Evolutionary conservation across 352 stramenopile species (phyloP).

Genomic region (Phytopythium ostracodes): DNA sequence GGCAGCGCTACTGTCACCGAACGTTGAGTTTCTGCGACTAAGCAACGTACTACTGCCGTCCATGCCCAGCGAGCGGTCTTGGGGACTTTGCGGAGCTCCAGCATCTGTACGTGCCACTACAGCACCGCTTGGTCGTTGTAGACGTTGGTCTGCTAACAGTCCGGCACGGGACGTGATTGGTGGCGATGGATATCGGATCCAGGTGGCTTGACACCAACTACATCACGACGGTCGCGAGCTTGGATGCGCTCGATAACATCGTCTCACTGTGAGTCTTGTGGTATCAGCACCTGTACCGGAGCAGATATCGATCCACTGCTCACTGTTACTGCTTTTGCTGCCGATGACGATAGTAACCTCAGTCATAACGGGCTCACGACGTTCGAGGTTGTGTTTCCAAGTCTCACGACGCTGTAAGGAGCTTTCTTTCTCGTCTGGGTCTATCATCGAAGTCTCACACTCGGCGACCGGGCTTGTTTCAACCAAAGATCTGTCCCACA

Average conservation of each 20-base stretch:
- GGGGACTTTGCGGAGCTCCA: not conserved
- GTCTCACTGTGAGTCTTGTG: not conserved
- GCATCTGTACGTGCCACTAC: not conserved
- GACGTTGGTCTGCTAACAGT: not conserved
- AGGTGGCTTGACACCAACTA: constrained; percentile 6
- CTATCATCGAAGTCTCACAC: not conserved
- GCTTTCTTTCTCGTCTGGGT: not conserved
- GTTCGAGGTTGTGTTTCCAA: constrained; percentile 52
- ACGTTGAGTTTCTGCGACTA: not conserved
- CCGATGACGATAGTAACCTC: constrained; percentile 21
- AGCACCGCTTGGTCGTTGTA: not conserved
- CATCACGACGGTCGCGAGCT: not conserved
- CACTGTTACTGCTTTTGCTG: not conserved
- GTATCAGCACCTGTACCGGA: not conserved
- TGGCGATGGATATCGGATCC: no score
- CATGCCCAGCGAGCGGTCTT: not conserved
- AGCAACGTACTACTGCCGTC: not conserved
- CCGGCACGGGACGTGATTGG: no score
- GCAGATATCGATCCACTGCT: not conserved
- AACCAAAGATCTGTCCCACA: constrained; percentile 34
- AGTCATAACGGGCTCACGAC: constrained; percentile 42
- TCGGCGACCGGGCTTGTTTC: not conserved
- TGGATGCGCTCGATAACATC: not conserved
- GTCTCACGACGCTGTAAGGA: constrained; percentile 30
- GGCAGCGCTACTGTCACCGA: not conserved